phyloP scores from a whole-genome alignment of 352 stramenopile species.

The Phytophthora pluvialis region DNA sequence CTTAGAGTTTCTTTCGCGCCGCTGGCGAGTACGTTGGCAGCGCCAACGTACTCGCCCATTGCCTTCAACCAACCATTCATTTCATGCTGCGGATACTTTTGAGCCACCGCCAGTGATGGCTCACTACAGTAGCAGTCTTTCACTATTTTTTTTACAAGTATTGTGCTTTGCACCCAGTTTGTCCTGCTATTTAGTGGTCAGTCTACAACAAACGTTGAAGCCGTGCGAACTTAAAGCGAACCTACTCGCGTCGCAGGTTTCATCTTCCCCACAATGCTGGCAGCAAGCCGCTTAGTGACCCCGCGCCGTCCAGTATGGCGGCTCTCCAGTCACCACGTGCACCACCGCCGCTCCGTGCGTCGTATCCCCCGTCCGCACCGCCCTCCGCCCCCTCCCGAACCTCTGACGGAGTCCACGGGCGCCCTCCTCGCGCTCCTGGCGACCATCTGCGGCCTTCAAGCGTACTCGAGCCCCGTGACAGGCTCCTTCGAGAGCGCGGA shows the following conservation, averaged over 20 bases:
- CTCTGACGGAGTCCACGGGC: slow-evolving; percentile 7
- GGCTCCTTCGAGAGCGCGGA: slow-evolving; percentile 5
- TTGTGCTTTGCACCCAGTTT: too few relatives aligned
- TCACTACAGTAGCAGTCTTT: too few relatives aligned
- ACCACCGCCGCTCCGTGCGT: slow-evolving; percentile 1
- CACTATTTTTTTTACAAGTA: not conserved
- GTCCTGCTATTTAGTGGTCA: too few relatives aligned
- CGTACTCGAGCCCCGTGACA: slow-evolving; percentile 14
- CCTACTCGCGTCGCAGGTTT: slow-evolving; percentile 5
- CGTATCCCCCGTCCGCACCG: not conserved
- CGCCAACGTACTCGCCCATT: too few relatives aligned
- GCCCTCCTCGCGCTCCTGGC: slow-evolving; percentile 12
- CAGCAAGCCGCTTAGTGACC: not conserved
- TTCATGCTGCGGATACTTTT: too few relatives aligned
- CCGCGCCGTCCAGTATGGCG: slow-evolving; percentile 7
- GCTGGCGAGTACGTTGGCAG: not conserved
- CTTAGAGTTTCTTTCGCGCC: slow-evolving; percentile 8
- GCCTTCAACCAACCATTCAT: too few relatives aligned
- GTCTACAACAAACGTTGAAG: not conserved
- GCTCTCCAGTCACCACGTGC: not conserved
- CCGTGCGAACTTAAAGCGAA: slow-evolving; percentile 7
- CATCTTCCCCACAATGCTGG: slow-evolving; percentile 11
- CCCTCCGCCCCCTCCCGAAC: not conserved
- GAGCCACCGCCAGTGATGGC: too few relatives aligned
- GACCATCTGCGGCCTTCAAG: slow-evolving; percentile 13